These are phyloP conservation scores for Leishmania braziliensis DNA, from an alignment of 208 protist species.

Conservation along the genomic window DNA sequence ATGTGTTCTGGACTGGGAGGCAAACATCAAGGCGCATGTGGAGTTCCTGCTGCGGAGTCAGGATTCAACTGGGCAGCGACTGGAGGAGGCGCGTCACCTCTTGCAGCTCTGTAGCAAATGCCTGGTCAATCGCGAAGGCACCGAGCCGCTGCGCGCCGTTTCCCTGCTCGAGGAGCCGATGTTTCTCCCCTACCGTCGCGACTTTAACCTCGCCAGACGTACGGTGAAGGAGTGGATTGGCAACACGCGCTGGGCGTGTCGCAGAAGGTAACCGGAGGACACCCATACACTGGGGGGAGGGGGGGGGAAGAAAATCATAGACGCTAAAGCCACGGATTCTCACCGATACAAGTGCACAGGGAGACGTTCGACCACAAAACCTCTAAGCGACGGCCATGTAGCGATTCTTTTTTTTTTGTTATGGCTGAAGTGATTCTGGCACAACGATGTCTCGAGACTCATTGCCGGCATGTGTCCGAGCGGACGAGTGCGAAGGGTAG, in stretches of 20 bases:
- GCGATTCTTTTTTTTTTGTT: neutral
- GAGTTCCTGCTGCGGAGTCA: conserved; percentile 33
- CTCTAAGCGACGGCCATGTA: neutral
- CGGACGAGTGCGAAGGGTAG: neutral
- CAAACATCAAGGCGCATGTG: conserved; percentile 70
- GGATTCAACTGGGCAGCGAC: conserved; percentile 29
- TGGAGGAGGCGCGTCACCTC: conserved; percentile 33
- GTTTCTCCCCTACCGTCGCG: conserved; percentile 43
- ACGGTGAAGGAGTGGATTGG: conserved; percentile 39
- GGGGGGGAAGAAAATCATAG: neutral
- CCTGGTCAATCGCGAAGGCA: conserved; percentile 56
- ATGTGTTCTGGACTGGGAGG: conserved; percentile 71
- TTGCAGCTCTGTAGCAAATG: conserved; percentile 59
- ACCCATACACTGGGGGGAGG: neutral
- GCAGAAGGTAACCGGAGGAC: neutral
- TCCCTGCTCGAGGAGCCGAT: conserved; percentile 50
- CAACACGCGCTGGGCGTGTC: neutral
- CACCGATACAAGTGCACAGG: neutral
- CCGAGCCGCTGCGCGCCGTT: conserved; percentile 29
- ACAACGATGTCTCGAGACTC: neutral
- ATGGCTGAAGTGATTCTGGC: neutral
- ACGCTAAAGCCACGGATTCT: no score
- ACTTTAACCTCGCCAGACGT: conserved; percentile 25
- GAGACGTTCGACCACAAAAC: neutral
- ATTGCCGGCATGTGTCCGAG: neutral